phyloP scores from a whole-genome alignment of 2,329 filamentous ascomycete species.

The Neofusicoccum umdonicola region DNA sequence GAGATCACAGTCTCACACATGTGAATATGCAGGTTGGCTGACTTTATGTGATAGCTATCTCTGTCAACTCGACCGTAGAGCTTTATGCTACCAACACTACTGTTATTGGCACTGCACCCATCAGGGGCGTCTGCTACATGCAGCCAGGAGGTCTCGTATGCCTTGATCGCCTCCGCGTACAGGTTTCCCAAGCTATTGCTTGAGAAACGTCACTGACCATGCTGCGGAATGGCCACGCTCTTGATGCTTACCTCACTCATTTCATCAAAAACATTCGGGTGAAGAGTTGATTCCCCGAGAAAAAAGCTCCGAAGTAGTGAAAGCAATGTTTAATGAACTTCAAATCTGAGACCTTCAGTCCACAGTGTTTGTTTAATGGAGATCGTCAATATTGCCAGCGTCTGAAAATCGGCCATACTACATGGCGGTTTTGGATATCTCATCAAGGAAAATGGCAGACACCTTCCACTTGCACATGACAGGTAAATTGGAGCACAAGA shows the following conservation, averaged over 20 bases:
- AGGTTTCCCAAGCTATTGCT: neutral
- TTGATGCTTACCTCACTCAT: neutral
- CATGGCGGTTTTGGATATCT: no score
- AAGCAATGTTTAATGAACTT: no score
- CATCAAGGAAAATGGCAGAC: no score
- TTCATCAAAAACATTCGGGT: neutral
- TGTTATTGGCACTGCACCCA: neutral
- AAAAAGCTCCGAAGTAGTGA: no score
- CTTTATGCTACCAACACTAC: neutral
- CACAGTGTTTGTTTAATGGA: no score
- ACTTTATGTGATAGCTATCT: neutral
- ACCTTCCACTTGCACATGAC: no score
- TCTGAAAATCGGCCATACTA: no score
- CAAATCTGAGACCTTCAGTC: no score
- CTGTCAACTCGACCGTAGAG: neutral
- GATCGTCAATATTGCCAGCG: no score
- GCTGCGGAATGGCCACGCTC: neutral
- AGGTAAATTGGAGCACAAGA: no score
- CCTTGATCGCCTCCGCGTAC: neutral
- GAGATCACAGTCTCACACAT: neutral
- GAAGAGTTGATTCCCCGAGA: no score
- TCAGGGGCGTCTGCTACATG: neutral
- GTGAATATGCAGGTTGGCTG: neutral
- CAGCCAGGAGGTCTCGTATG: slow-evolving; percentile 2
- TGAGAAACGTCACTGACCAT: neutral